These are phyloP conservation scores for Yamagishiella unicocca DNA, from an alignment of 139 green algal species.

Conservation along the genomic window DNA sequence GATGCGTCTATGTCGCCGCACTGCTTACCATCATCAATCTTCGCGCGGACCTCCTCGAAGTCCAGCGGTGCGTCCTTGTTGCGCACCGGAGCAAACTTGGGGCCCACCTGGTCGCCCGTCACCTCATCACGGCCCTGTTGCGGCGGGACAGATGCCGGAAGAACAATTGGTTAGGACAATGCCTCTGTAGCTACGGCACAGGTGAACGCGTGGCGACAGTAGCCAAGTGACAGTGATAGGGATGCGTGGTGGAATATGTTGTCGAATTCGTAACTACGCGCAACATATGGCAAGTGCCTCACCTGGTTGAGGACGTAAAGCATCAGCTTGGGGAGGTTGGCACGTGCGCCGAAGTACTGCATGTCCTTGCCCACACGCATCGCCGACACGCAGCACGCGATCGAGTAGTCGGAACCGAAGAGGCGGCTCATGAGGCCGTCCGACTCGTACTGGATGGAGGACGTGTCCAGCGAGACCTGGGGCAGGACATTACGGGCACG, in stretches of 20 bases:
- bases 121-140: constrained; percentile 76
- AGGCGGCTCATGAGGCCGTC: constrained; percentile 76
- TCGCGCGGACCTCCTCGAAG: constrained; percentile 71
- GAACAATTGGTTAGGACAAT: no score
- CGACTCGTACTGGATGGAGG: constrained; percentile 80
- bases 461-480: constrained; percentile 69
- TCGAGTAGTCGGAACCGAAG: constrained; percentile 80
- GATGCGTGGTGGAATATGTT: no score
- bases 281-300: neutral
- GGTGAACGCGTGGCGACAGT: no score
- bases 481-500: no score
- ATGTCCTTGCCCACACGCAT: constrained; percentile 85
- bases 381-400: constrained; percentile 84
- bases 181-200: no score
- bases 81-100: constrained; percentile 64
- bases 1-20: neutral
- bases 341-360: constrained; percentile 82
- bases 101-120: constrained; percentile 72
- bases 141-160: neutral
- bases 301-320: constrained; percentile 78
- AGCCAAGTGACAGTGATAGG: no score
- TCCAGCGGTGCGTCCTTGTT: constrained; percentile 64
- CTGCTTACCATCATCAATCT: constrained; percentile 64
- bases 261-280: no score
- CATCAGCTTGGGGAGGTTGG: constrained; percentile 85